Percentiles rank a stretch among this genome's conserved stretches.
phyloP scores from a whole-genome alignment of 257 asterid genomes.

The Solanum boliviense region DNA sequence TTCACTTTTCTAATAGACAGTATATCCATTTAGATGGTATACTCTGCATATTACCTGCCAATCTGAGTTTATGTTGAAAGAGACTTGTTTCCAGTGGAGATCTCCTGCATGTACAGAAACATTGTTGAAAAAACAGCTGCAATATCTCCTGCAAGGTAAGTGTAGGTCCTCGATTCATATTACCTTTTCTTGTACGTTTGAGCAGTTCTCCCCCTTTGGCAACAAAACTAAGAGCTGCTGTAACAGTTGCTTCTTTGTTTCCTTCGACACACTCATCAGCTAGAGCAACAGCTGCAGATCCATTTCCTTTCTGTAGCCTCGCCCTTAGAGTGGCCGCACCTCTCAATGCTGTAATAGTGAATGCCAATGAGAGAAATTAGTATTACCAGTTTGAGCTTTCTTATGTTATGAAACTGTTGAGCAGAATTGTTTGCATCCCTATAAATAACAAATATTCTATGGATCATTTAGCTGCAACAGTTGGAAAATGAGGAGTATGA shows the following conservation, averaged over 20 bases:
- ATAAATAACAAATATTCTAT: not conserved
- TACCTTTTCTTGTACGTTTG: conserved; percentile 85
- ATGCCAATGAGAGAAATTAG: not conserved
- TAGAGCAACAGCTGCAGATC: conserved; percentile 28
- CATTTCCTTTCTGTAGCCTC: conserved; percentile 47
- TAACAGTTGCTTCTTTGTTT: conserved; percentile 36
- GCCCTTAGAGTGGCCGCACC: conserved; percentile 73
- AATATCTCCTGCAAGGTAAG: not conserved
- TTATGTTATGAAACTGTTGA: not conserved
- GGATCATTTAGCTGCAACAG: not conserved
- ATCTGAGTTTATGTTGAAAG: conserved; percentile 54
- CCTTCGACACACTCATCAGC: conserved; percentile 32
- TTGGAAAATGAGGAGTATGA: not conserved
- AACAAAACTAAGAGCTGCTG: conserved; percentile 39
- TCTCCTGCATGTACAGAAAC: conserved; percentile 47
- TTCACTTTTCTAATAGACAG: not conserved
- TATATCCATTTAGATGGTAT: not conserved
- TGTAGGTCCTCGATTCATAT: not conserved
- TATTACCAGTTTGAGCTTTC: not conserved
- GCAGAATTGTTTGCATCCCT: not conserved
- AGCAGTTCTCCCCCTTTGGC: conserved; percentile 68
- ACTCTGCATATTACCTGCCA: conserved; percentile 35
- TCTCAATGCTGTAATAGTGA: conserved; percentile 46
- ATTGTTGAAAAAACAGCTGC: not conserved
- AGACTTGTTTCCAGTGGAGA: conserved; percentile 84